These are phyloP conservation scores for Boletus bicolor DNA, from an alignment of 768 basidiomycete genomes.

Conservation along the genomic window DNA sequence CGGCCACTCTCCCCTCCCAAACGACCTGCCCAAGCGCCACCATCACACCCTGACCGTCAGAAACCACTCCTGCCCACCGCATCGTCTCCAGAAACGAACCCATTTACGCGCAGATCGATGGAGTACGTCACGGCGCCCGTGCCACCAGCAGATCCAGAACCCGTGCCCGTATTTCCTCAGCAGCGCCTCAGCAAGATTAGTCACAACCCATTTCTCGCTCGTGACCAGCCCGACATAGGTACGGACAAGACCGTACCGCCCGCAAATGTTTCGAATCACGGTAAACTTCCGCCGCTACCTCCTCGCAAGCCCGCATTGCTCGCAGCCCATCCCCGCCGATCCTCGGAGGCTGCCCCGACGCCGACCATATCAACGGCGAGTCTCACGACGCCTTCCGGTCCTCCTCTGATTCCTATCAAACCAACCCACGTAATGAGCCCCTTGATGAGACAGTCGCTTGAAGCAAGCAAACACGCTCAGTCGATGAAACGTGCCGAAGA, in stretches of 20 bases:
- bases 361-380: conserved; percentile 1
- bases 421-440: conserved; percentile 53
- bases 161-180: background rate
- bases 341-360: conserved; percentile 14
- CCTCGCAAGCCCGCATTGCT: conserved; percentile 36
- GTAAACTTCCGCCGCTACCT: conserved; percentile 29
- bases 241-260: conserved; percentile 7
- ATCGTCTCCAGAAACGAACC: conserved; percentile 28
- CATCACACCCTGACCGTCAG: conserved; percentile 27
- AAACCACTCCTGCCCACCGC: conserved; percentile 21
- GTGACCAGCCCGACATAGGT: conserved; percentile 15
- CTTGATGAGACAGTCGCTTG: conserved; percentile 70
- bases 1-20: conserved; percentile 23
- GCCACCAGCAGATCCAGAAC: conserved; percentile 7
- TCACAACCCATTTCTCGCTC: conserved; percentile 32
- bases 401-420: conserved; percentile 25
- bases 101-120: conserved; percentile 24
- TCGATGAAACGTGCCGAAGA: conserved; percentile 67
- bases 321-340: conserved; percentile 17
- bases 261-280: conserved; percentile 7
- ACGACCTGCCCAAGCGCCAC: conserved; percentile 23
- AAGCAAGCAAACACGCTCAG: conserved; percentile 70
- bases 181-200: conserved; percentile 22
- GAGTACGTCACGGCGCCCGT: conserved; percentile 8
- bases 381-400: conserved; percentile 2